Base-by-base conservation (phyloP, 1,139 yeast species). In the Debaryomycetaceae sp. region DNA sequence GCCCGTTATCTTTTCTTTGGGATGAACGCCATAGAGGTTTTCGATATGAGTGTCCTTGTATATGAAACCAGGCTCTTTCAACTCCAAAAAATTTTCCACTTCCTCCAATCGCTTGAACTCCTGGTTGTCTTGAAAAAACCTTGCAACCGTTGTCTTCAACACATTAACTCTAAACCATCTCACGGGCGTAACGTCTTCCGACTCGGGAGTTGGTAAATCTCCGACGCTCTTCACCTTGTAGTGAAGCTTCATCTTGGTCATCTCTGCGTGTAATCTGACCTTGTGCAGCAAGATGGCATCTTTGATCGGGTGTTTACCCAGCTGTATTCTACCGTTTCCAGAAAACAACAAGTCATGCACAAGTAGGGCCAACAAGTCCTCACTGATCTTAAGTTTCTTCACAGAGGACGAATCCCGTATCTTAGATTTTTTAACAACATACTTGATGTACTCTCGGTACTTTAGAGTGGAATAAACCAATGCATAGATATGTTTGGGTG, bases 151-250 rank as follows among this genome's bases (percentile, higher is more conserved):
- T 3, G 70, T 67, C 45, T 59, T 62, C 43, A 87, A 72, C 1
- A 85, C 72, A 56, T 90, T 90, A 33, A 84, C 78, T 42, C 98
- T 70, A 52, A 91, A 78, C 98, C 98, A 91, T 49, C 98, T 69
- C 1, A 91, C 83, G 0, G 97, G 97, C 0, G 96, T 81, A 48
- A 80, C 83, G 58, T 85, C 91, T 5, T 68, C 71, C 1, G 57
- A 65, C 4, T 57, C 63, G 23, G 59, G 53, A 13, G 69, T 56
- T 0, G 76, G 76, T 36, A 74, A 57, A 24, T 70, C 73, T 0
- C 57, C 58, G 2, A 61, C 66, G 7, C 55, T 40, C 43, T 70
- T 70, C 7, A 81, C 84, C 49, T 80, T 80, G 55, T 83, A 76
- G 53, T 83, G 84, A 54, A 91, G 64, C 57, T 89, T 88, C 57